Evolutionary conservation across 768 basidiomycete species (phyloP).

Genomic region (Lentinula boryana): DNA sequence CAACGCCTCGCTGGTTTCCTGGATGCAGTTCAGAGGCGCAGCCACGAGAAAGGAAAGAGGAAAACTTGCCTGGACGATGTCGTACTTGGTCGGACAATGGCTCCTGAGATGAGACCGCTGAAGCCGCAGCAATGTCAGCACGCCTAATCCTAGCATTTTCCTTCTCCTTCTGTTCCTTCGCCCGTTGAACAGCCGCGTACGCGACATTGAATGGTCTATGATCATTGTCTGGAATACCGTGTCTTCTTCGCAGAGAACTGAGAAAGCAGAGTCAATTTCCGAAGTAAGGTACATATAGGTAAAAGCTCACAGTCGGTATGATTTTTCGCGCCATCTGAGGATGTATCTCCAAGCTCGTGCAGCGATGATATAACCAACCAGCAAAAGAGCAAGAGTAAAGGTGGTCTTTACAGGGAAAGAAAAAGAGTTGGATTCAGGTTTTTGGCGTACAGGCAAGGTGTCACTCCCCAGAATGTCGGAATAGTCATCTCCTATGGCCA

Average conservation of each 20-base stretch:
- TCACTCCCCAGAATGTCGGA: slow-evolving; percentile 69
- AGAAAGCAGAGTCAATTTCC: slow-evolving; percentile 12
- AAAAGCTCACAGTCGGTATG: slow-evolving; percentile 54
- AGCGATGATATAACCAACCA: slow-evolving; percentile 29
- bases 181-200: slow-evolving; percentile 63
- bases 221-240: slow-evolving; percentile 83
- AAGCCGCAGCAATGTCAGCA: slow-evolving; percentile 18
- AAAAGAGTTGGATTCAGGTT: slow-evolving; percentile 24
- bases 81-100: slow-evolving; percentile 35
- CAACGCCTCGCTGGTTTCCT: slow-evolving; percentile 16
- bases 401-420: slow-evolving; percentile 33
- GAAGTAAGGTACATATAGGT: neutral
- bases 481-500: slow-evolving; percentile 57
- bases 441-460: slow-evolving; percentile 31
- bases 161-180: slow-evolving; percentile 48
- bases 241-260: slow-evolving; percentile 67
- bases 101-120: slow-evolving; percentile 25
- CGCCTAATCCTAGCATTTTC: slow-evolving; percentile 27
- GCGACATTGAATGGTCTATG: slow-evolving; percentile 82
- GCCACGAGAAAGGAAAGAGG: slow-evolving; percentile 5
- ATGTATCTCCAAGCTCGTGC: slow-evolving; percentile 38
- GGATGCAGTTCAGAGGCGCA: slow-evolving; percentile 8
- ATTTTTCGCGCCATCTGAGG: slow-evolving; percentile 55
- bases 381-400: slow-evolving; percentile 28
- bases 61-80: slow-evolving; percentile 38